Evolutionary conservation across 176 grass and related monocot species (phyloP), one percentile per base, ranked within the genome.

Genomic region (Eremochloa ophiuroides): DNA sequence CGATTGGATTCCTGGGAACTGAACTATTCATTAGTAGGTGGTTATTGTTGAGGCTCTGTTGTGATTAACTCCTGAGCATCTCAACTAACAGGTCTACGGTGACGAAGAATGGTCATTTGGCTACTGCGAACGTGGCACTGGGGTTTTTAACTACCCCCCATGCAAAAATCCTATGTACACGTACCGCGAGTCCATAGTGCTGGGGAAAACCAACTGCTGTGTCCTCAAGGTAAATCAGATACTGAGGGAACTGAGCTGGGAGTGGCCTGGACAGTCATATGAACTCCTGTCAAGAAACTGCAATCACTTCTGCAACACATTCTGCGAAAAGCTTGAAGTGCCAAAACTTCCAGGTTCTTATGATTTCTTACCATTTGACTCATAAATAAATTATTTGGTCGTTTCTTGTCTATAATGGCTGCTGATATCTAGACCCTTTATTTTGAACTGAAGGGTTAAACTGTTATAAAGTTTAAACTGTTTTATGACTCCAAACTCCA

Each of bases 71-170:
- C 13, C 9, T 50, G 40, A 13, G 6, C 26, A 22, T 29, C 29
- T 41, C 22, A 10, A 51, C 20, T 15, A 18, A 42, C 83, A 92
- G 90, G 84, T 89, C 0, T 92, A 92, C 5, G 90, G 84, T 8
- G 84, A 92, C 16, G 86, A 89, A 67, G 90, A 92, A 86, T 89
- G 86, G 90, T 92, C 87, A 5, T 92, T 92, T 79, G 79, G 82
- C 13, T 89, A 76, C 55, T 89, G 90, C 13, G 76, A 92, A 38
- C 74, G 86, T 67, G 90, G 90, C 60, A 87, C 62, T 30, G 87
- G 91, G 61, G 87, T 89, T 74, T 92, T 92, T 38, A 92, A 71
- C 66, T 87, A 84, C 72, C 87, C 83, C 12, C 87, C 87, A 12
- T 34, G 76, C 73, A 84, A 80, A 74, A 93, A 89, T 66, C 77